Evolutionary conservation across 352 stramenopile genomes (phyloP).

Genomic region (Phytopythium vexans): DNA sequence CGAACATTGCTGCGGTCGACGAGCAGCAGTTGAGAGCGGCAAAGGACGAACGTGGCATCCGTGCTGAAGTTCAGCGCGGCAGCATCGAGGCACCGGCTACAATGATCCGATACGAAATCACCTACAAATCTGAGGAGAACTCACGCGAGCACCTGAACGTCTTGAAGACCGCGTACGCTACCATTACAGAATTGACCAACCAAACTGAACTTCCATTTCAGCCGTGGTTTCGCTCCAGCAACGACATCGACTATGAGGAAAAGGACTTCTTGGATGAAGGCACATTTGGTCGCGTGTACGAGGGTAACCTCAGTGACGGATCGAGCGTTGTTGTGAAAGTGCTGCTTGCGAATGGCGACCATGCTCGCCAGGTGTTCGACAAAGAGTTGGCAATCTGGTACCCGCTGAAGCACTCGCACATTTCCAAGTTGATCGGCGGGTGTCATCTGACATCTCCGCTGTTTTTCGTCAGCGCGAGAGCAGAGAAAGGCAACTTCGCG

Average conservation of each 20-base stretch:
- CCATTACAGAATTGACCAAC: no score
- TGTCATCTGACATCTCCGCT: slow-evolving; percentile 37
- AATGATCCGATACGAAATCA: no score
- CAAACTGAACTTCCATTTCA: no score
- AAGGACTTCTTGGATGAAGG: slow-evolving; percentile 17
- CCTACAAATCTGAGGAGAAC: no score
- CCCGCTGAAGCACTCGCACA: slow-evolving; percentile 16
- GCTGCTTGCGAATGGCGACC: slow-evolving; percentile 3
- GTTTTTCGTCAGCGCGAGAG: slow-evolving; percentile 37
- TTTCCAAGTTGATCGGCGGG: slow-evolving; percentile 38
- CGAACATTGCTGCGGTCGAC: no score
- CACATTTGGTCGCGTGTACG: slow-evolving; percentile 15
- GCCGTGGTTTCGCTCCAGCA: slow-evolving; percentile 22
- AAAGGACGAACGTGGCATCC: no score
- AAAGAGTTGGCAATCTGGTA: slow-evolving; percentile 34
- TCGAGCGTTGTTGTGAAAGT: slow-evolving; percentile 34
- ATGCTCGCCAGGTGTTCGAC: slow-evolving; percentile 9
- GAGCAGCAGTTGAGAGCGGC: no score
- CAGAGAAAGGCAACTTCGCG: slow-evolving; percentile 19
- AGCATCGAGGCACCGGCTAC: no score
- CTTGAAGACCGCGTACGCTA: no score
- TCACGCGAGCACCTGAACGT: no score
- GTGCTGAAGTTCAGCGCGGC: no score
- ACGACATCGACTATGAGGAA: slow-evolving; percentile 22
- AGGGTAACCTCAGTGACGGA: slow-evolving; percentile 9